phyloP scores from a whole-genome alignment of 768 basidiomycete species.

The Suillus plorans region DNA sequence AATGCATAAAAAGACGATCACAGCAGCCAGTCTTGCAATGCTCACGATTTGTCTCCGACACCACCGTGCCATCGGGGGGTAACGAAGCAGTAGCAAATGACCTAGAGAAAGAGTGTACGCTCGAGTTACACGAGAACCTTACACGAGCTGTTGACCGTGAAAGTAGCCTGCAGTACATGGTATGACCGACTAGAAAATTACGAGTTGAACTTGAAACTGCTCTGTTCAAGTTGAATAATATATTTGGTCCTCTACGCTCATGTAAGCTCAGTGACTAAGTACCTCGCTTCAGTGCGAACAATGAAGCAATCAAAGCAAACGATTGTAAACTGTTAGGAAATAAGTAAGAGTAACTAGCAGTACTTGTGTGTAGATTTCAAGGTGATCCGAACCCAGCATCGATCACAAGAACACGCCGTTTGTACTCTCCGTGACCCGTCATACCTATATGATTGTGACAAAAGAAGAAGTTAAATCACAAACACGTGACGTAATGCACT shows the following conservation, averaged over 20 bases:
- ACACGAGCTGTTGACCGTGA: background rate
- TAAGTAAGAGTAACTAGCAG: too few relatives aligned
- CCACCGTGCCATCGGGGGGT: slow-evolving; percentile 40
- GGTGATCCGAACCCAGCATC: too few relatives aligned
- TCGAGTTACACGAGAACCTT: background rate
- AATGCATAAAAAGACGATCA: slow-evolving; percentile 7
- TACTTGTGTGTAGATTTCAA: too few relatives aligned
- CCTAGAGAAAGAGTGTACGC: background rate
- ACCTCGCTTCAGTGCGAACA: too few relatives aligned
- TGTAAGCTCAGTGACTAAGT: too few relatives aligned
- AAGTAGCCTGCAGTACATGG: slow-evolving; percentile 1
- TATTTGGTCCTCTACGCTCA: too few relatives aligned
- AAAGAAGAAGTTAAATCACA: slow-evolving; percentile 4
- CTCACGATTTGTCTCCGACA: slow-evolving; percentile 68
- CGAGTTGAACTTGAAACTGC: background rate
- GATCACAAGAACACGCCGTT: too few relatives aligned
- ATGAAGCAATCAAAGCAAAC: too few relatives aligned
- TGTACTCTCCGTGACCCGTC: too few relatives aligned
- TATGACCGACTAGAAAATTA: too few relatives aligned
- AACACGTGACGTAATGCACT: slow-evolving; percentile 23
- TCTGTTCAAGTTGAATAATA: background rate
- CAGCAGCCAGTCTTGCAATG: background rate
- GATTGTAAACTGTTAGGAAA: too few relatives aligned
- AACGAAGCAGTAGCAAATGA: slow-evolving; percentile 13
- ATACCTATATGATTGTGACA: too few relatives aligned